A percentile compares a stretch with the other conserved stretches of the same genome.
Conservation (phyloP, 495 filamentous ascomycete genomes). For the Pyronema omphalodes region DNA sequence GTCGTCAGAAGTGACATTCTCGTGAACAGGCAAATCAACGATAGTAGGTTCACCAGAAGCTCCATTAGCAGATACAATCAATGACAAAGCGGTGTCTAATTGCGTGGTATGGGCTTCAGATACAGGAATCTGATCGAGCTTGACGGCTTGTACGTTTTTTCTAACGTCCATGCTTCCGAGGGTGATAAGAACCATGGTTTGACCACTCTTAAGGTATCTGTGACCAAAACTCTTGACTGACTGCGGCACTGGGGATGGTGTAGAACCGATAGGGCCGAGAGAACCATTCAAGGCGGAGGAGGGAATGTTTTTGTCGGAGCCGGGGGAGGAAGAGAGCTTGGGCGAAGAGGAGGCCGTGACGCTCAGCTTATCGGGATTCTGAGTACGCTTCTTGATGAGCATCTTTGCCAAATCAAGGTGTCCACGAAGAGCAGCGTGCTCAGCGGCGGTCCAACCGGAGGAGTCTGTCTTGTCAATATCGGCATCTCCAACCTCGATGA, state of each 20-base stretch:
- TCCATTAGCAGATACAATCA: slow-evolving; percentile 78
- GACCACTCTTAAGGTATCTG: slow-evolving; percentile 64
- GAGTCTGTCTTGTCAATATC: slow-evolving; percentile 54
- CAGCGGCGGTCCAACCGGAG: slow-evolving; percentile 87
- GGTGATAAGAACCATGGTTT: slow-evolving; percentile 78
- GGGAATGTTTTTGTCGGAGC: slow-evolving; percentile 6
- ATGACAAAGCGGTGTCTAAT: slow-evolving; percentile 78
- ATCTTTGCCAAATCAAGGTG: slow-evolving; percentile 56
- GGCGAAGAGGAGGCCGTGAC: slow-evolving; percentile 14
- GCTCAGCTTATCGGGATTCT: background rate
- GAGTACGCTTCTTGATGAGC: slow-evolving; percentile 8
- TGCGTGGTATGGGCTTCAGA: slow-evolving; percentile 76
- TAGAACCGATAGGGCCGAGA: slow-evolving; percentile 14
- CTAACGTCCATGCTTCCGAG: slow-evolving; percentile 85
- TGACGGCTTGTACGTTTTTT: slow-evolving; percentile 61
- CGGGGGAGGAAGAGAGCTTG: background rate
- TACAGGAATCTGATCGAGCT: slow-evolving; percentile 74
- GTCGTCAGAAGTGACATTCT: slow-evolving; percentile 70
- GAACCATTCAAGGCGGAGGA: slow-evolving; percentile 4
- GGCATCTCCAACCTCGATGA: slow-evolving; percentile 52
- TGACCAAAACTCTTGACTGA: slow-evolving; percentile 87
- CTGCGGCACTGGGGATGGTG: slow-evolving; percentile 29
- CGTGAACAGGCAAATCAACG: slow-evolving; percentile 82
- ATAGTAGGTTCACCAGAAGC: slow-evolving; percentile 72
- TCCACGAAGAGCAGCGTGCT: slow-evolving; percentile 78